Conservation (phyloP, 2,329 filamentous ascomycete species). For the Fragosphaeria purpurea region DNA sequence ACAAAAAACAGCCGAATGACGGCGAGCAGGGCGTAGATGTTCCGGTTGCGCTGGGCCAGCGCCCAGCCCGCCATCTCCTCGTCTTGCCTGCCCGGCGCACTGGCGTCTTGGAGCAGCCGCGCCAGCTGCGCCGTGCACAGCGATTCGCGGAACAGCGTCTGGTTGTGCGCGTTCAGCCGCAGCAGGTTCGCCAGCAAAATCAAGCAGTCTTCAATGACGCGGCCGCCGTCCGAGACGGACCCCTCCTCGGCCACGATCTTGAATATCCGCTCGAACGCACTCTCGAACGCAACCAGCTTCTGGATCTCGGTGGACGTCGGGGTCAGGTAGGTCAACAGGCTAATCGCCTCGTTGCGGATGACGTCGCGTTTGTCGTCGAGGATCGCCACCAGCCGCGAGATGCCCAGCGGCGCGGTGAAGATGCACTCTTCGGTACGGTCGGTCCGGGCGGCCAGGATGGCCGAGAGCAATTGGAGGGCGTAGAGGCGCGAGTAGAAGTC, state of each 20-base stretch:
- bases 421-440: conserved; percentile 94
- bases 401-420: conserved; percentile 77
- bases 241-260: conserved; percentile 74
- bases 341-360: conserved; percentile 75
- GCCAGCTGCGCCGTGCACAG: conserved; percentile 67
- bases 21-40: conserved; percentile 80
- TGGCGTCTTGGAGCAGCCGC: conserved; percentile 52
- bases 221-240: conserved; percentile 68
- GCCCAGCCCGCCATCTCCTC: conserved; percentile 63
- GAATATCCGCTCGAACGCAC: conserved; percentile 83
- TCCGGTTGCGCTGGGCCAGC: conserved; percentile 71
- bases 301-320: conserved; percentile 81
- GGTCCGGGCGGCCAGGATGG: conserved; percentile 74
- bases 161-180: conserved; percentile 79
- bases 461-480: conserved; percentile 76
- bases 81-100: conserved; percentile 21
- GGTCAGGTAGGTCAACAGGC: conserved; percentile 81
- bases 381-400: conserved; percentile 72
- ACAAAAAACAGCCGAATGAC: conserved; percentile 80
- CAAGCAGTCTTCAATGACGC: conserved; percentile 85
- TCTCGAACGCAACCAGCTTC: conserved; percentile 91
- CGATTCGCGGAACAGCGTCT: conserved; percentile 86
- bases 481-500: conserved; percentile 92
- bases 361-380: conserved; percentile 81
- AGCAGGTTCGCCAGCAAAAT: conserved; percentile 85